Conservation (phyloP, 768 basidiomycete genomes). For the Termitomyces sp. region DNA sequence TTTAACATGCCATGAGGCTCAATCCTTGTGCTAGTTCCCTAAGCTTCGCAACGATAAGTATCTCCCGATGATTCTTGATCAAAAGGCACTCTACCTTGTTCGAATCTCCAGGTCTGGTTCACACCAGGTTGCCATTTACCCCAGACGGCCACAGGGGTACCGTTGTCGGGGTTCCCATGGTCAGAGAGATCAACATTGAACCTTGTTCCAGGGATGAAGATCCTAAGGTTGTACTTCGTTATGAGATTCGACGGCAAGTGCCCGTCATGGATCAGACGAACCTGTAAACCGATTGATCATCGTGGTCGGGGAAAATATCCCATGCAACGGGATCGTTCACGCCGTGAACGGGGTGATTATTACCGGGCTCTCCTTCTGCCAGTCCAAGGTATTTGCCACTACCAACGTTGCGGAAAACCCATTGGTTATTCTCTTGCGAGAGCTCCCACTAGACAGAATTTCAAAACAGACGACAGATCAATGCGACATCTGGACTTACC, state of each 20-base stretch:
- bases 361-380: neutral
- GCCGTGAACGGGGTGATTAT: conserved; percentile 11
- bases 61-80: neutral
- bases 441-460: conserved; percentile 16
- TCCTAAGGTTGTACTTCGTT: conserved; percentile 23
- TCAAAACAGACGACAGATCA: neutral
- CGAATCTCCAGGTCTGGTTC: conserved; percentile 41
- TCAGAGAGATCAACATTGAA: conserved; percentile 36
- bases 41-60: neutral
- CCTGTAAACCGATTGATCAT: conserved; percentile 15
- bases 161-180: conserved; percentile 34
- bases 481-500: conserved; percentile 19
- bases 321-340: conserved; percentile 12
- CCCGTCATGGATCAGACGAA: neutral
- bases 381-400: conserved; percentile 16
- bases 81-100: neutral
- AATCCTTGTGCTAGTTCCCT: neutral
- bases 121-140: conserved; percentile 26
- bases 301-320: conserved; percentile 19
- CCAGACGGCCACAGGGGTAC: conserved; percentile 39
- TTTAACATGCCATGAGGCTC: neutral
- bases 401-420: conserved; percentile 16
- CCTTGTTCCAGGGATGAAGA: conserved; percentile 24
- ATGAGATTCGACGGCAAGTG: neutral
- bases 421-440: conserved; percentile 9